These are phyloP conservation scores for Aleurites moluccanus DNA, from an alignment of 441 rosid genomes.

Conservation along the genomic window DNA sequence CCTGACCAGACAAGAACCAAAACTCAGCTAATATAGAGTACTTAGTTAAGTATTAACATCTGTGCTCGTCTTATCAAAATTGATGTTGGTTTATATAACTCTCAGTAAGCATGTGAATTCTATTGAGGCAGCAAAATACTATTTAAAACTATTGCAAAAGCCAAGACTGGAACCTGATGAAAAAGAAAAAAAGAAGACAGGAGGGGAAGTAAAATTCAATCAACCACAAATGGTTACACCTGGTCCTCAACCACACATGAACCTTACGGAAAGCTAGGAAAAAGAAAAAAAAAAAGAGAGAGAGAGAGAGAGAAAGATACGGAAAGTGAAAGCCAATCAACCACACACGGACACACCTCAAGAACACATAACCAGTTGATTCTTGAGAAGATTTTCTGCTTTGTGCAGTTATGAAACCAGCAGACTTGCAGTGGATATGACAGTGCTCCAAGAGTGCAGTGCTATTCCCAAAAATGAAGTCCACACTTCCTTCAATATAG, in stretches of 20 bases:
- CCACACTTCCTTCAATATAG: slow-evolving; percentile 91
- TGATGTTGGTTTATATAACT: background rate
- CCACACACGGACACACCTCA: slow-evolving; percentile 47
- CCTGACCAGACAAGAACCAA: slow-evolving; percentile 5
- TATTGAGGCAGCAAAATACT: background rate
- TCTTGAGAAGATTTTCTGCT: slow-evolving; percentile 95
- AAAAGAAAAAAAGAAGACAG: background rate
- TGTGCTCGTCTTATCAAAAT: background rate
- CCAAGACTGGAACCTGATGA: background rate
- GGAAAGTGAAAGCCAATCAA: slow-evolving; percentile 7
- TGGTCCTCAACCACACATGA: background rate
- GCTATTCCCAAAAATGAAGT: slow-evolving; percentile 94
- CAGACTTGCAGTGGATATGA: slow-evolving; percentile 93
- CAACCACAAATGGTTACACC: background rate
- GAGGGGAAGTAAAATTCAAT: background rate
- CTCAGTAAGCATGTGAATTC: background rate
- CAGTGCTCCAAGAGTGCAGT: slow-evolving; percentile 93
- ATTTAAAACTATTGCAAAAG: slow-evolving; percentile 6
- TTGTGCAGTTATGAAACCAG: slow-evolving; percentile 86
- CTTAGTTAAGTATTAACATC: background rate
- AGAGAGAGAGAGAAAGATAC: background rate
- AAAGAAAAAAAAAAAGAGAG: background rate
- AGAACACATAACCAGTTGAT: slow-evolving; percentile 84
- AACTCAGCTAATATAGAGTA: background rate
- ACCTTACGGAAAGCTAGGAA: background rate